Percentiles rank a stretch among this genome's conserved stretches.
These are phyloP conservation scores for Colletotrichum cordylinicola DNA, from an alignment of 2,329 filamentous ascomycete species.

Conservation along the genomic window DNA sequence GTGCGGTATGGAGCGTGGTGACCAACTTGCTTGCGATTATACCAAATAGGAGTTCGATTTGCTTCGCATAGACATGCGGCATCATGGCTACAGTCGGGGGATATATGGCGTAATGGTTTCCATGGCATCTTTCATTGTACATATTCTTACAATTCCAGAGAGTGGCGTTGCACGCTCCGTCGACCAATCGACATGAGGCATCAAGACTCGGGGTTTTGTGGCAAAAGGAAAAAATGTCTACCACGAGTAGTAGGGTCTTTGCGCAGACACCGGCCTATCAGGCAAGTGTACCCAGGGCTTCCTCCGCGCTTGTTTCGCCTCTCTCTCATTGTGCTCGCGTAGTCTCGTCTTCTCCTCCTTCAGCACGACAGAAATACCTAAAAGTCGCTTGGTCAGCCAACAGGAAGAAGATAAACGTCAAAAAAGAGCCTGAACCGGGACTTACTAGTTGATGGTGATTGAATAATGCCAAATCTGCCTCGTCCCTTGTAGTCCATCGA, in stretches of 20 bases:
- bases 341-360: conserved; percentile 95
- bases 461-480: conserved; percentile 71
- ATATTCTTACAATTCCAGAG: conserved; percentile 17
- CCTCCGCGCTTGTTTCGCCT: conserved; percentile 75
- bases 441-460: conserved; percentile 77
- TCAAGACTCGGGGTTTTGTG: not conserved
- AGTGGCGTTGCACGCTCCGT: not conserved
- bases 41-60: not conserved
- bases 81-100: not conserved
- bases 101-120: not conserved
- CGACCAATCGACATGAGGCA: not conserved
- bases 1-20: not conserved
- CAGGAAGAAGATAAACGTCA: not conserved
- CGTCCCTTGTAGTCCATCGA: conserved; percentile 76
- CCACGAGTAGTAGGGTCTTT: conserved; percentile 93
- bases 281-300: conserved; percentile 90
- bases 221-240: conserved; percentile 46
- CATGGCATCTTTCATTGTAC: conserved; percentile 14
- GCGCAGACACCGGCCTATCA: conserved; percentile 81
- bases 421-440: conserved; percentile 29
- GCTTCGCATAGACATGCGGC: not conserved
- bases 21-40: not conserved
- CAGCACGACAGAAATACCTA: conserved; percentile 79
- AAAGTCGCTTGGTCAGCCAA: not conserved
- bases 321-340: conserved; percentile 77